These are phyloP conservation scores for Wilcoxina mikolae DNA, from an alignment of 495 filamentous ascomycete species.

Conservation along the genomic window DNA sequence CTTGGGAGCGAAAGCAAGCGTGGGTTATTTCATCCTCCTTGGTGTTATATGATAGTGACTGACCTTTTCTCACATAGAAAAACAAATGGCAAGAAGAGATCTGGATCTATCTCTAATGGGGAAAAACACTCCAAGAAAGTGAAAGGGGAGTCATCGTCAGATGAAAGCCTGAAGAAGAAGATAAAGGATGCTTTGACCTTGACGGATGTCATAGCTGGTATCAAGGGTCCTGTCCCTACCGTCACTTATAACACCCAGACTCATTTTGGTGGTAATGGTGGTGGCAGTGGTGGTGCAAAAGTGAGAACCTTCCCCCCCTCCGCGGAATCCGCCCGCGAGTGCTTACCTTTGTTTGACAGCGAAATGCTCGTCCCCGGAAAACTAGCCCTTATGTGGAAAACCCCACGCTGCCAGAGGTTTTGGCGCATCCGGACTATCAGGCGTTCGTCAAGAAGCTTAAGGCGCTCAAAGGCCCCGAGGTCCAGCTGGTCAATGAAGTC, in stretches of 20 bases:
- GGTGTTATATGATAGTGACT: background rate
- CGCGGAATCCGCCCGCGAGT: background rate
- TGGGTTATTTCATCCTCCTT: background rate
- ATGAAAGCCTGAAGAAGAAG: constrained; percentile 5
- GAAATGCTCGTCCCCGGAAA: background rate
- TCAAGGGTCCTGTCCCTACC: background rate
- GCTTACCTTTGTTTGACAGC: background rate
- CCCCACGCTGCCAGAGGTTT: background rate
- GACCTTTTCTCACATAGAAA: background rate
- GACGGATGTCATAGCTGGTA: background rate
- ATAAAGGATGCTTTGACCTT: background rate
- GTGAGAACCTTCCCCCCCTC: background rate
- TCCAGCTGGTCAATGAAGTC: constrained; percentile 37
- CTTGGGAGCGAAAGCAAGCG: constrained; percentile 4
- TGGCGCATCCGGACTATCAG: constrained; percentile 11
- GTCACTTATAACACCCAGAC: background rate
- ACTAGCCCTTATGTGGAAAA: background rate
- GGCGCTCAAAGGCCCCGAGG: constrained; percentile 26
- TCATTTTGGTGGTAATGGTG: background rate
- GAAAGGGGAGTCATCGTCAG: constrained; percentile 4
- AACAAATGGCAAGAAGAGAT: constrained; percentile 1
- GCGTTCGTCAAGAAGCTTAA: constrained; percentile 16
- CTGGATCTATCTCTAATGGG: constrained; percentile 6
- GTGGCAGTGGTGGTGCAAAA: background rate
- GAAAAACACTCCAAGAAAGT: no score